Percentiles rank a stretch among this genome's conserved stretches.
Evolutionary conservation across 768 basidiomycete genomes (phyloP).

Genomic region (Polyporus arcularius): DNA sequence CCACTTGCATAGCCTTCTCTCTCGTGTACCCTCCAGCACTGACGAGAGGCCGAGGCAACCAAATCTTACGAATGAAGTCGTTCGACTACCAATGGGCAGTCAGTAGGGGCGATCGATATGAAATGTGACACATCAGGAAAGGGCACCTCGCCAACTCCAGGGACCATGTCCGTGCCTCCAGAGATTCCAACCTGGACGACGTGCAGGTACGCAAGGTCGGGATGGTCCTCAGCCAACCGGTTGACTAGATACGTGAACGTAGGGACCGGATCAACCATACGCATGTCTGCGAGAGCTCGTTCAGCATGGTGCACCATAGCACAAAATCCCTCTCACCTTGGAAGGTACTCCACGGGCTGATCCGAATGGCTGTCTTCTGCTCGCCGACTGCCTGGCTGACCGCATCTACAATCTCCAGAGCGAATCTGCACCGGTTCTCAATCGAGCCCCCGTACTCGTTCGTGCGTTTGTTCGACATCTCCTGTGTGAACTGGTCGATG

Average conservation of each 20-base stretch:
- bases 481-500: slow-evolving; percentile 44
- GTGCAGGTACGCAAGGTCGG: slow-evolving; percentile 43
- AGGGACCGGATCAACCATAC: slow-evolving; percentile 53
- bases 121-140: not conserved
- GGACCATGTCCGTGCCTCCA: not conserved
- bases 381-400: slow-evolving; percentile 43
- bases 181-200: slow-evolving; percentile 29
- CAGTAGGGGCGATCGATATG: too few relatives aligned
- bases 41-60: slow-evolving; percentile 14
- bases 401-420: slow-evolving; percentile 43
- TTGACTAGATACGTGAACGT: slow-evolving; percentile 52
- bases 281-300: slow-evolving; percentile 39
- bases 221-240: slow-evolving; percentile 38
- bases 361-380: slow-evolving; percentile 42
- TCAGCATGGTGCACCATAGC: not conserved
- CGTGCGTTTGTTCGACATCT: slow-evolving; percentile 41
- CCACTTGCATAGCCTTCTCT: slow-evolving; percentile 16
- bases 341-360: slow-evolving; percentile 35
- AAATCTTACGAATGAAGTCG: slow-evolving; percentile 22
- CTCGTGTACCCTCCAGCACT: slow-evolving; percentile 23
- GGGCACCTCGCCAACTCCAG: slow-evolving; percentile 12
- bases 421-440: slow-evolving; percentile 49
- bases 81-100: slow-evolving; percentile 9
- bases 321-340: slow-evolving; percentile 25
- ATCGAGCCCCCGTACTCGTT: slow-evolving; percentile 53